Evolutionary conservation across 768 basidiomycete genomes (phyloP).

Genomic region (Phylloporus arenicola): DNA sequence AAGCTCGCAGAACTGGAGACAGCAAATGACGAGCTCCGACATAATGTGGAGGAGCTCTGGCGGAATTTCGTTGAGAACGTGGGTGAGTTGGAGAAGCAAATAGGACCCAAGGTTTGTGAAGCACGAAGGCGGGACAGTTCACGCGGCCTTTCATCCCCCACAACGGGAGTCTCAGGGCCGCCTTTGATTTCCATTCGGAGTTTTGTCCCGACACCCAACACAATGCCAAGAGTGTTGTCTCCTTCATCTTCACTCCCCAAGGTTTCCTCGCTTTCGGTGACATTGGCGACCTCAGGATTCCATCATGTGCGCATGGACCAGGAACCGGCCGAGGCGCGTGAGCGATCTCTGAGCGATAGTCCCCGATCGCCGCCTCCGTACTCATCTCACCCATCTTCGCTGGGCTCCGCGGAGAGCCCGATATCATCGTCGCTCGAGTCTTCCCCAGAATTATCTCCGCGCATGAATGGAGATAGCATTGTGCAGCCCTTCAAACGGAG

Average conservation of each 20-base stretch:
- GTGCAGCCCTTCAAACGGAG: constrained; percentile 39
- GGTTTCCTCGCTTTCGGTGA: constrained; percentile 65
- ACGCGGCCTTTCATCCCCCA: constrained; percentile 16
- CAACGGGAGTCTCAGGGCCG: constrained; percentile 24
- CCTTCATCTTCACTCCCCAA: constrained; percentile 36
- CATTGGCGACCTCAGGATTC: constrained; percentile 55
- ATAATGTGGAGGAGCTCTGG: constrained; percentile 63
- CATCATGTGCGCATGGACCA: constrained; percentile 42
- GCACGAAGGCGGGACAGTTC: constrained; percentile 18
- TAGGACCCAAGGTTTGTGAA: constrained; percentile 15
- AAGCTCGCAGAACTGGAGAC: constrained; percentile 54
- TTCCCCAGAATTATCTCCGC: constrained; percentile 20
- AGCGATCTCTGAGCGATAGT: constrained; percentile 15
- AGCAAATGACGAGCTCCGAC: constrained; percentile 48
- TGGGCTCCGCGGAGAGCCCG: constrained; percentile 21
- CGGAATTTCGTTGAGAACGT: constrained; percentile 47
- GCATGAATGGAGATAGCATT: constrained; percentile 22
- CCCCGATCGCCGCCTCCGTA: constrained; percentile 31
- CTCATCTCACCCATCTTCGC: constrained; percentile 33
- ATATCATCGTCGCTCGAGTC: constrained; percentile 17
- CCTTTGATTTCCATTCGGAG: constrained; percentile 42
- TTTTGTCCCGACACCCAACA: constrained; percentile 48
- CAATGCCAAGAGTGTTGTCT: constrained; percentile 34
- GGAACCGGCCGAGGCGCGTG: constrained; percentile 13
- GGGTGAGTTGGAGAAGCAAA: constrained; percentile 39